Conservation (phyloP, 257 asterid genomes). For the Penstemon barbatus region DNA sequence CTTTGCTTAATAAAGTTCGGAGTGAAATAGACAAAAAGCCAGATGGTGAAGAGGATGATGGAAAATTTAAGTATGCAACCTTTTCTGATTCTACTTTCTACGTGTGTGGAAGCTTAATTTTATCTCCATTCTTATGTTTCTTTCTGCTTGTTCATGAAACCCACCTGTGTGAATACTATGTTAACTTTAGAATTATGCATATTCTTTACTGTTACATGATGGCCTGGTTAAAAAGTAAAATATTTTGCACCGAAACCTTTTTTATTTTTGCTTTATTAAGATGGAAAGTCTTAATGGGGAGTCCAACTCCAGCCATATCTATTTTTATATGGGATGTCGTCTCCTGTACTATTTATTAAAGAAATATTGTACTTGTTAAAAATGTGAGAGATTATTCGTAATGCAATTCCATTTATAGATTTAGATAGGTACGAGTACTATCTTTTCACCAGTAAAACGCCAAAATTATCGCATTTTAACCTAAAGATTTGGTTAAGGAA, state of each 20-base stretch:
- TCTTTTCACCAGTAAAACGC: not conserved
- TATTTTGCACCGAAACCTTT: not conserved
- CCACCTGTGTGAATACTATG: slow-evolving; percentile 15
- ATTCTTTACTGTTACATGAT: not conserved
- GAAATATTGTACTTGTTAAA: not conserved
- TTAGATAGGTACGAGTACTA: not conserved
- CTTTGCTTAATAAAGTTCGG: slow-evolving; percentile 90
- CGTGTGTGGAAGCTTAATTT: slow-evolving; percentile 12
- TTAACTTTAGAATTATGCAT: not conserved
- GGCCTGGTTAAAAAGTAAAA: slow-evolving; percentile 18
- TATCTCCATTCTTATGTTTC: slow-evolving; percentile 12
- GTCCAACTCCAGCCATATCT: no score
- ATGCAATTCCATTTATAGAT: not conserved
- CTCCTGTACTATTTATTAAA: not conserved
- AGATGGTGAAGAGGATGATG: slow-evolving; percentile 79
- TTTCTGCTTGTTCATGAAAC: slow-evolving; percentile 20
- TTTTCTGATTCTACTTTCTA: slow-evolving; percentile 13
- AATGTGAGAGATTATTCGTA: not conserved
- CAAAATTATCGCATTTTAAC: not conserved
- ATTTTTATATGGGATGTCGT: not conserved
- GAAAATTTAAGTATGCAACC: slow-evolving; percentile 57
- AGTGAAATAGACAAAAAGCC: slow-evolving; percentile 95
- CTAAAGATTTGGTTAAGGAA: not conserved
- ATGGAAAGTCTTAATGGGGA: no score
- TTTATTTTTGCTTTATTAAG: not conserved